Evolutionary conservation across 148 eudicot genomes (phyloP).

Genomic region (Cornus controversa): DNA sequence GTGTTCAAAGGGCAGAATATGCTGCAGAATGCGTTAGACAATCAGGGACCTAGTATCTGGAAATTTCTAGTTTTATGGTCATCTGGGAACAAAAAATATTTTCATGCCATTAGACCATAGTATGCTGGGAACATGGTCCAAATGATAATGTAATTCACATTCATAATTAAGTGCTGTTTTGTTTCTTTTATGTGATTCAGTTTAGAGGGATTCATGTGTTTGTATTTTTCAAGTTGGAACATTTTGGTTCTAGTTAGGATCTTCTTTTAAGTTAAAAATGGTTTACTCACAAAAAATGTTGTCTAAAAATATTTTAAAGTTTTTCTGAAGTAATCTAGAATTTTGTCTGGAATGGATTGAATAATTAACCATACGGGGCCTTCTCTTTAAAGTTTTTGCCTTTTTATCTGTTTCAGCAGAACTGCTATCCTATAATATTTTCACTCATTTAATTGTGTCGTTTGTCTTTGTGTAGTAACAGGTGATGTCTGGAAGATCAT

Average conservation of each 20-base stretch:
- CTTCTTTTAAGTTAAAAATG: neutral
- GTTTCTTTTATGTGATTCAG: neutral
- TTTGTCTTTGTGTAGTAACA: neutral
- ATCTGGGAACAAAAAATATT: neutral
- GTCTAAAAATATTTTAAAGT: no score
- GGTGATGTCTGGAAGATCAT: neutral
- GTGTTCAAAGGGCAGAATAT: neutral
- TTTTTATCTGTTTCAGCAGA: neutral
- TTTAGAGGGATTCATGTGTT: neutral
- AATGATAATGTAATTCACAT: neutral
- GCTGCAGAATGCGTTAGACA: no score
- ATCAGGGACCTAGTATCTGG: neutral
- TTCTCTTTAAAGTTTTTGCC: neutral
- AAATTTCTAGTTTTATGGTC: neutral
- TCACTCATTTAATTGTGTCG: neutral
- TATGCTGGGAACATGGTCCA: neutral
- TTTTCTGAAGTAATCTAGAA: no score
- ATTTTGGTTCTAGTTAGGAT: conserved; percentile 4
- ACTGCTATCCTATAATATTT: neutral
- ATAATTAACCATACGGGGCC: no score
- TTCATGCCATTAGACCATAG: neutral
- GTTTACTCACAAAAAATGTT: no score
- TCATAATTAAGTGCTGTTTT: neutral
- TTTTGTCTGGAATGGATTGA: no score
- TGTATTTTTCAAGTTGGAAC: neutral